A percentile compares a stretch with the other conserved stretches of the same genome.
Conservation (phyloP, 768 basidiomycete genomes). For the Kwoniella pini region DNA sequence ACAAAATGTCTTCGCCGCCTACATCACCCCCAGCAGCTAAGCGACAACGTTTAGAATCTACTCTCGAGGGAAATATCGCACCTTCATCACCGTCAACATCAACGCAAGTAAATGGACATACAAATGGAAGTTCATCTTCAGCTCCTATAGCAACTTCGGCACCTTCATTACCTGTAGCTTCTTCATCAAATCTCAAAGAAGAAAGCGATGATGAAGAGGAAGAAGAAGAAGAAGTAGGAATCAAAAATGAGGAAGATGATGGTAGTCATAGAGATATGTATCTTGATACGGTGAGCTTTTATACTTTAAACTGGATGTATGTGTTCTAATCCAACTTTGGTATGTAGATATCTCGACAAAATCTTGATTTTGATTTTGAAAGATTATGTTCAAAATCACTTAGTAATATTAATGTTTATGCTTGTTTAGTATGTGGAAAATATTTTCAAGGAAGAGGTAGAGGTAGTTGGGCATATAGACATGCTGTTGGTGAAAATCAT, state of each 20-base stretch:
- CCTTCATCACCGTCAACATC: conserved; percentile 20
- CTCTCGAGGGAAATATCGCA: background rate
- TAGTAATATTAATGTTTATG: conserved; percentile 96
- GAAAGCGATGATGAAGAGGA: conserved; percentile 49
- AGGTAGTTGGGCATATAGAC: conserved; percentile 90
- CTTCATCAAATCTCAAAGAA: conserved; percentile 59
- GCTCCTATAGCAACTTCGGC: conserved; percentile 66
- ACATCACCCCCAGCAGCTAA: conserved; percentile 46
- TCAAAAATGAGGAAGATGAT: conserved; percentile 44
- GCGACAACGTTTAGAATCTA: conserved; percentile 29
- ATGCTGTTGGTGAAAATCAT: conserved; percentile 96
- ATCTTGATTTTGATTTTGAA: conserved; percentile 98
- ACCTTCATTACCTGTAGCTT: conserved; percentile 69
- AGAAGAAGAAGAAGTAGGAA: conserved; percentile 45
- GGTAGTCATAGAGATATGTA: conserved; percentile 74
- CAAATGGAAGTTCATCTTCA: conserved; percentile 61
- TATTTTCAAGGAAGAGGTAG: conserved; percentile 97
- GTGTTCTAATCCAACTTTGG: no score
- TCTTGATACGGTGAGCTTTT: conserved; percentile 77
- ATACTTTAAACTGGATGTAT: no score
- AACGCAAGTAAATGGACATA: conserved; percentile 61
- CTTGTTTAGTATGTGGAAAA: conserved; percentile 96
- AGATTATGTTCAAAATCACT: conserved; percentile 96
- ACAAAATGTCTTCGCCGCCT: conserved; percentile 28
- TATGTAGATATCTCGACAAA: conserved; percentile 90